Evolutionary conservation across 257 asterid genomes (phyloP).

Genomic region (Nicotiana undulata): DNA sequence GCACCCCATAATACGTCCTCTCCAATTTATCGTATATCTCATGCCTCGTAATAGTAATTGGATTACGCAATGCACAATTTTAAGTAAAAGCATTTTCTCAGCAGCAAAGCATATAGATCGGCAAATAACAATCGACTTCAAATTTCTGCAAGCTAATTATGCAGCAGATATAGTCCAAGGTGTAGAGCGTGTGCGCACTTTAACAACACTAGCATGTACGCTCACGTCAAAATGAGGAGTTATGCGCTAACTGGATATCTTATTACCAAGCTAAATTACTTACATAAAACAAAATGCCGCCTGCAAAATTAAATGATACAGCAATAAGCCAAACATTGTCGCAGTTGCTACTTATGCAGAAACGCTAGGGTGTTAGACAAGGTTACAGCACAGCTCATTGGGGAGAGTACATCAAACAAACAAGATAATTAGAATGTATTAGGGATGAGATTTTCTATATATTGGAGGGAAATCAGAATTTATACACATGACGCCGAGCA

Average conservation of each 20-base stretch:
- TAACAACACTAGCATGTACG: neutral
- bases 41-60: too few relatives aligned
- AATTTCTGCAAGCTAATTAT: neutral
- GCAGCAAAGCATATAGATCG: neutral
- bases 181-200: neutral
- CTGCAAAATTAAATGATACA: neutral
- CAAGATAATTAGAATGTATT: neutral
- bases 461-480: neutral
- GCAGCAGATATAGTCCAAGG: neutral
- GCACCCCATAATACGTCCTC: too few relatives aligned
- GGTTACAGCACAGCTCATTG: neutral
- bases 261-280: neutral
- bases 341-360: neutral
- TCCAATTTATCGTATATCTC: too few relatives aligned
- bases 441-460: neutral
- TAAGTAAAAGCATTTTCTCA: too few relatives aligned
- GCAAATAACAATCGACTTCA: neutral
- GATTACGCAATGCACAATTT: too few relatives aligned
- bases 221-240: neutral
- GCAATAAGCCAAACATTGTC: neutral
- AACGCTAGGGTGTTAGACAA: neutral
- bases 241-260: neutral
- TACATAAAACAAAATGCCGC: neutral
- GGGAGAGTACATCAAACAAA: neutral
- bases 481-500: neutral